These are phyloP conservation scores for Lycium ferocissimum DNA, from an alignment of 257 asterid species.

Conservation along the genomic window DNA sequence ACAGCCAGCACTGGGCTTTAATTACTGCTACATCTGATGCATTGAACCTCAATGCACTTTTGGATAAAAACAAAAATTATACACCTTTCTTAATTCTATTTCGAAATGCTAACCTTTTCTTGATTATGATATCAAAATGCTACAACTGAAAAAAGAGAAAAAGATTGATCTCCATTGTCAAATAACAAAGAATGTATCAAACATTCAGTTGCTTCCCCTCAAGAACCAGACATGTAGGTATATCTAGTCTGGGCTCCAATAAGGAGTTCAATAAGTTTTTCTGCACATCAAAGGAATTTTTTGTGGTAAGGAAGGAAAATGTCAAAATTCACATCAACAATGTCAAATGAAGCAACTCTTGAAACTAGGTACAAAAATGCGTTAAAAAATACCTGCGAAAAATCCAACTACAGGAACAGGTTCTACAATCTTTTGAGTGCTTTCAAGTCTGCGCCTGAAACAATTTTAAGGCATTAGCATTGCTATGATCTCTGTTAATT, in stretches of 20 bases:
- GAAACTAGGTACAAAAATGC: not conserved
- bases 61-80: not conserved
- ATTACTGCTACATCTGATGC: not conserved
- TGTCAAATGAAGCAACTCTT: not conserved
- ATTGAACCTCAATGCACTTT: not conserved
- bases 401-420: conserved; percentile 84
- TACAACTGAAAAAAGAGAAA: conserved; percentile 20
- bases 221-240: conserved; percentile 99
- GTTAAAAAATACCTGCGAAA: conserved; percentile 63
- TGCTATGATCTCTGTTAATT: not conserved
- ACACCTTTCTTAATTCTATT: conserved; percentile 14
- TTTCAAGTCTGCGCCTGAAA: conserved; percentile 79
- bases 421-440: conserved; percentile 68
- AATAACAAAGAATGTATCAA: not conserved
- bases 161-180: not conserved
- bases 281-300: conserved; percentile 47
- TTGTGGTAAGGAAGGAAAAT: not conserved
- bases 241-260: conserved; percentile 95
- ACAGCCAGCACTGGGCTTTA: not conserved
- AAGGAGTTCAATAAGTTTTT: conserved; percentile 85
- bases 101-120: not conserved
- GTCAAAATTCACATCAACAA: not conserved
- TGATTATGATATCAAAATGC: conserved; percentile 5
- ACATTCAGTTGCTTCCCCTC: conserved; percentile 34
- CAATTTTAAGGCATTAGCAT: conserved; percentile 36